Conservation (phyloP, 2,329 filamentous ascomycete species). For the Ceratocystis colombiana region DNA sequence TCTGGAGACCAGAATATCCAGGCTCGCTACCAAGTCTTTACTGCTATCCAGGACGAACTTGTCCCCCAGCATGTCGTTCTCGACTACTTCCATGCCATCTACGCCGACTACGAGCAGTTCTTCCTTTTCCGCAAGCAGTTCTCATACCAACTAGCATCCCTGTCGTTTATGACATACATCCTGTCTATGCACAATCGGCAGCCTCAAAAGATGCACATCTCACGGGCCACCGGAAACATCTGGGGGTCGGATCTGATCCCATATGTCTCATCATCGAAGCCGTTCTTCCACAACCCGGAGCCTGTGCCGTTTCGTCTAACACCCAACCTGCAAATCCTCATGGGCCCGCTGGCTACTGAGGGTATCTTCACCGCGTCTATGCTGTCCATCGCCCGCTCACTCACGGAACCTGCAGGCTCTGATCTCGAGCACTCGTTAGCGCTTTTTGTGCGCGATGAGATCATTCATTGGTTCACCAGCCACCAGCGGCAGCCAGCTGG, state of each 20-base stretch:
- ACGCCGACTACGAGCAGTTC: slow-evolving; percentile 84
- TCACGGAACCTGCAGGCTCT: slow-evolving; percentile 68
- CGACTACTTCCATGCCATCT: slow-evolving; percentile 80
- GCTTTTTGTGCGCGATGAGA: slow-evolving; percentile 93
- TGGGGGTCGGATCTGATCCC: slow-evolving; percentile 95
- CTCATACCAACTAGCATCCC: slow-evolving; percentile 84
- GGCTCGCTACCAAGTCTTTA: slow-evolving; percentile 81
- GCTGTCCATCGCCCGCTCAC: slow-evolving; percentile 90
- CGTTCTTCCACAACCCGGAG: slow-evolving; percentile 90
- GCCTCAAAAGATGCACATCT: slow-evolving; percentile 90
- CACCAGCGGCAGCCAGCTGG: slow-evolving; percentile 47
- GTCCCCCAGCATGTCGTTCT: slow-evolving; percentile 73
- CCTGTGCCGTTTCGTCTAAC: slow-evolving; percentile 95
- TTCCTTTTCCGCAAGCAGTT: slow-evolving; percentile 98
- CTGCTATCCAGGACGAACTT: slow-evolving; percentile 87
- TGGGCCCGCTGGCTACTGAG: slow-evolving; percentile 92
- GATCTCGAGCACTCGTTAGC: slow-evolving; percentile 93
- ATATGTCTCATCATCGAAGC: slow-evolving; percentile 71
- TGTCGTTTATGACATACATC: slow-evolving; percentile 98
- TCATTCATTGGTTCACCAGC: slow-evolving; percentile 91
- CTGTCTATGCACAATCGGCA: slow-evolving; percentile 95
- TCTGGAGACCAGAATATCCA: slow-evolving; percentile 53
- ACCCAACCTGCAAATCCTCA: slow-evolving; percentile 87
- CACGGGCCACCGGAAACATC: slow-evolving; percentile 76
- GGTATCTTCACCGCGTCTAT: slow-evolving; percentile 91